Evolutionary conservation across 73 alveolate genomes (phyloP).

Genomic region (Stentor coeruleus): DNA sequence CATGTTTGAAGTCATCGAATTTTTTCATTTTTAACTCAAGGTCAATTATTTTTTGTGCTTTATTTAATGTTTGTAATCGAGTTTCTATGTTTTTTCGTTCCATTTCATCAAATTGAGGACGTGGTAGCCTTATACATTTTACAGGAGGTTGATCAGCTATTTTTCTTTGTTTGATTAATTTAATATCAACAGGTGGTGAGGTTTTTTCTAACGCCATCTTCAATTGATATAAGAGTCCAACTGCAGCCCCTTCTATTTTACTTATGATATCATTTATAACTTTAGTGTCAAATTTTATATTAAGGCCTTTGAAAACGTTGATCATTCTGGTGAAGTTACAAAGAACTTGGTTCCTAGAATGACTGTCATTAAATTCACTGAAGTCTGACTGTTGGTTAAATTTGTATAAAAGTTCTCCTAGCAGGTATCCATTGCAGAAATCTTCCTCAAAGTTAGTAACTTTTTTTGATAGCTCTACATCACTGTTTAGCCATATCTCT

Average conservation of each 20-base stretch:
- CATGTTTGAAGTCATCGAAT: constrained; percentile 75
- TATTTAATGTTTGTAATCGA: constrained; percentile 70
- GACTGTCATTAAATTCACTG: constrained; percentile 72
- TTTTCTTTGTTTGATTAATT: constrained; percentile 61
- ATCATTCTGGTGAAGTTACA: constrained; percentile 78
- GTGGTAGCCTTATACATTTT: constrained; percentile 60
- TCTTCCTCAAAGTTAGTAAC: constrained; percentile 93
- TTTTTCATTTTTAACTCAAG: constrained; percentile 72
- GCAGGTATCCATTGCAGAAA: constrained; percentile 92
- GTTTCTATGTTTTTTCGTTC: constrained; percentile 44
- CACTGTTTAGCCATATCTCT: constrained; percentile 87
- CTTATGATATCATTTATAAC: constrained; percentile 74
- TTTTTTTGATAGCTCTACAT: constrained; percentile 70
- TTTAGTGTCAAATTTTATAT: constrained; percentile 79
- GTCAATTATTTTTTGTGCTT: constrained; percentile 84
- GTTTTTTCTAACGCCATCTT: constrained; percentile 46
- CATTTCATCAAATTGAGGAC: constrained; percentile 54
- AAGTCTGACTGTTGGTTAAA: constrained; percentile 87
- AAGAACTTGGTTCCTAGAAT: constrained; percentile 71
- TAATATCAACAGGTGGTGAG: constrained; percentile 68
- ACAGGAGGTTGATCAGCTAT: constrained; percentile 62
- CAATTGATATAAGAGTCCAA: constrained; percentile 62
- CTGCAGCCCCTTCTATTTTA: constrained; percentile 76
- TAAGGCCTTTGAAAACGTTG: constrained; percentile 80
- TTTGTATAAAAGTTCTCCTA: constrained; percentile 92